Conservation (phyloP, 305 asterid species). For the Fraxinus latifolia region DNA sequence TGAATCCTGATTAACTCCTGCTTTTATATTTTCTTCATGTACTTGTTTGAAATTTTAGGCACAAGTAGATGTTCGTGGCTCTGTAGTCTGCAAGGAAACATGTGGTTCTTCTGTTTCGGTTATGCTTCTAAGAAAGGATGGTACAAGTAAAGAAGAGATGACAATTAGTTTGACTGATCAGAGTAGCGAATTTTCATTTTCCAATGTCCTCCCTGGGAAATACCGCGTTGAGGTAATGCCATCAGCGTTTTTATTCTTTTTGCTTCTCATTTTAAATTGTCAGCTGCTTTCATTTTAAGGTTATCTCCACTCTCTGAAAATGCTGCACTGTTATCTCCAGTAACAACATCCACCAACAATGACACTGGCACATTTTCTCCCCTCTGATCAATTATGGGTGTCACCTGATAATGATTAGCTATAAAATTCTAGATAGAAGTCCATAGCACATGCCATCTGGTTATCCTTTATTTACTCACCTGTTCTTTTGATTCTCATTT, state of each 20-base stretch:
- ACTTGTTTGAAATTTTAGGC: constrained; percentile 47
- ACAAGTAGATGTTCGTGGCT: constrained; percentile 76
- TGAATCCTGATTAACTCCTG: not conserved
- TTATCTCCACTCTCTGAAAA: constrained; percentile 12
- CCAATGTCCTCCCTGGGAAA: constrained; percentile 85
- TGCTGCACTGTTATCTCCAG: not conserved
- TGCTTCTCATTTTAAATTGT: not conserved
- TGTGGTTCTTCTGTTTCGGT: constrained; percentile 77
- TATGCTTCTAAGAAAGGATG: constrained; percentile 58
- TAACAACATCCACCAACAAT: constrained; percentile 2
- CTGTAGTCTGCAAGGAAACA: constrained; percentile 76
- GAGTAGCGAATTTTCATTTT: constrained; percentile 57
- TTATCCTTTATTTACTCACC: constrained; percentile 8
- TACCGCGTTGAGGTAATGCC: constrained; percentile 80
- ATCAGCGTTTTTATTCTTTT: constrained; percentile 24
- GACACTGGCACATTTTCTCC: not conserved
- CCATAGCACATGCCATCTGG: not conserved
- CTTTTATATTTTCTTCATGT: constrained; percentile 4
- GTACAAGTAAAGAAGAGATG: constrained; percentile 54
- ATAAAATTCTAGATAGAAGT: constrained; percentile 13
- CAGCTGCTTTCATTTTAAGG: constrained; percentile 9
- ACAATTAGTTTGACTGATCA: constrained; percentile 53
- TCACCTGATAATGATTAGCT: constrained; percentile 10
- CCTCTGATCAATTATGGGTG: constrained; percentile 6
- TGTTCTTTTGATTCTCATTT: constrained; percentile 1